Evolutionary conservation across 306 rosid species (phyloP).

Genomic region (Casuarina glauca): DNA sequence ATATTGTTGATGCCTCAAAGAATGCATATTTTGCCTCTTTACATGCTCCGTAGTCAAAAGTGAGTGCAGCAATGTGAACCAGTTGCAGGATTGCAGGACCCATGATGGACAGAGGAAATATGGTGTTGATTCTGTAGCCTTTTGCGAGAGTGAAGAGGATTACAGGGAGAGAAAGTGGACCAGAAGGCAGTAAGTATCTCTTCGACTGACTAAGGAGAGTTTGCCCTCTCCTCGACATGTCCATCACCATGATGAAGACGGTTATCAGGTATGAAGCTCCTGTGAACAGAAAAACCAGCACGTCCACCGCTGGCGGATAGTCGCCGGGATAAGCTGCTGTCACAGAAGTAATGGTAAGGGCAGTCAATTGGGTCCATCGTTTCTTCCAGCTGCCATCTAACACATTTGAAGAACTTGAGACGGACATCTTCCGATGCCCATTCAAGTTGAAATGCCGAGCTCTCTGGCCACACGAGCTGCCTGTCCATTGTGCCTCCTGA

Average conservation of each 20-base stretch:
- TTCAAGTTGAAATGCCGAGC: constrained; percentile 49
- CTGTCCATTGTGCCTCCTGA: constrained; percentile 40
- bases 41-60: constrained; percentile 49
- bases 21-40: constrained; percentile 62
- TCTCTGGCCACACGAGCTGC: constrained; percentile 42
- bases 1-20: constrained; percentile 71
- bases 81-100: constrained; percentile 87
- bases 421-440: constrained; percentile 43
- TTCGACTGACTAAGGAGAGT: constrained; percentile 28
- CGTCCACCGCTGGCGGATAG: constrained; percentile 56
- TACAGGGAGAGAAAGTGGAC: constrained; percentile 78
- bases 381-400: constrained; percentile 93
- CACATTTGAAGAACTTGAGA: constrained; percentile 73
- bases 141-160: constrained; percentile 68
- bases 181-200: constrained; percentile 63
- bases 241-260: constrained; percentile 49
- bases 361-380: constrained; percentile 66
- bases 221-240: constrained; percentile 38
- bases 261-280: constrained; percentile 60
- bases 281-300: constrained; percentile 51
- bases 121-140: constrained; percentile 65
- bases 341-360: constrained; percentile 90
- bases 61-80: constrained; percentile 67
- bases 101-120: constrained; percentile 57
- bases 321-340: constrained; percentile 64